These are phyloP conservation scores for Cyamopsis tetragonoloba DNA, from an alignment of 306 rosid species.

Conservation along the genomic window DNA sequence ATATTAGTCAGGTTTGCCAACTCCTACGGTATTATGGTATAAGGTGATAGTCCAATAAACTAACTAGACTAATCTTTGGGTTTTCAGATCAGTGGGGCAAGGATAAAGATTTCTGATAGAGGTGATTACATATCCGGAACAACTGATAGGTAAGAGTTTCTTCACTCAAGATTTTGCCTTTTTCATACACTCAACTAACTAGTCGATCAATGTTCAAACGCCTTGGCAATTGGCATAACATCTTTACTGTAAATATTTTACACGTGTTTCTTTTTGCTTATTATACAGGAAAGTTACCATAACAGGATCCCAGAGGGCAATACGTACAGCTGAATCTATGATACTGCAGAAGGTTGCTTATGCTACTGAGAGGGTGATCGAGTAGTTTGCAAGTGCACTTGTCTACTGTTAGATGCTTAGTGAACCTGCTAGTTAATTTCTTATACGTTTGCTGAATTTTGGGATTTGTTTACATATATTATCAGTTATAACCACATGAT, in stretches of 20 bases:
- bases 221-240: not conserved
- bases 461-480: slow-evolving; percentile 38
- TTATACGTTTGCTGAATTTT: slow-evolving; percentile 44
- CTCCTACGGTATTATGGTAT: slow-evolving; percentile 5
- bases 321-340: slow-evolving; percentile 81
- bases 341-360: slow-evolving; percentile 89
- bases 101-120: slow-evolving; percentile 97
- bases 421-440: slow-evolving; percentile 37
- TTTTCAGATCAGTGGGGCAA: slow-evolving; percentile 88
- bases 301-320: slow-evolving; percentile 93
- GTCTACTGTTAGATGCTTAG: slow-evolving; percentile 35
- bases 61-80: slow-evolving; percentile 22
- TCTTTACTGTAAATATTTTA: not conserved
- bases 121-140: slow-evolving; percentile 98
- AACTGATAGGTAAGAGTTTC: slow-evolving; percentile 65
- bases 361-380: slow-evolving; percentile 78
- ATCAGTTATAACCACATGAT: slow-evolving; percentile 28
- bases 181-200: not conserved
- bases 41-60: not conserved
- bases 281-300: slow-evolving; percentile 91
- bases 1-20: slow-evolving; percentile 83
- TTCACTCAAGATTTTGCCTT: slow-evolving; percentile 6
- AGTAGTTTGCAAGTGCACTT: slow-evolving; percentile 32
- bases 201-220: not conserved
- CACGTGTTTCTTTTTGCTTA: slow-evolving; percentile 6